These are phyloP conservation scores for Nakazawaea laoshanensis DNA, from an alignment of 805 yeast genomes.

Conservation along the genomic window DNA sequence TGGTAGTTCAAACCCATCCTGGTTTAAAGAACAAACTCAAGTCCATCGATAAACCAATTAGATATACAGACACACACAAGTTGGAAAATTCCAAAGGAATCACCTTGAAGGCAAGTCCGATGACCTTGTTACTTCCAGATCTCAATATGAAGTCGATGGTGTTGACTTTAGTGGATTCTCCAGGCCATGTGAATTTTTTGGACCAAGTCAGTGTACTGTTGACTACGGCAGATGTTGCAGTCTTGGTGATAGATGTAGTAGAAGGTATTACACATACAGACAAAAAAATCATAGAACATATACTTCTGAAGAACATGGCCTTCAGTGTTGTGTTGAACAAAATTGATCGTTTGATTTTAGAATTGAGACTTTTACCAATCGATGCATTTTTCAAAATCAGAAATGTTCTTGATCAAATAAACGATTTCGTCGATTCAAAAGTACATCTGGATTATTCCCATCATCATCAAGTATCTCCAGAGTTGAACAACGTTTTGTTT, in stretches of 20 bases:
- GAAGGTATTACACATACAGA: slow-evolving; percentile 71
- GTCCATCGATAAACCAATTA: slow-evolving; percentile 35
- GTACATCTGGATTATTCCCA: slow-evolving; percentile 17
- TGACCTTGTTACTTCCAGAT: slow-evolving; percentile 51
- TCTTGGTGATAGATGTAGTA: slow-evolving; percentile 72
- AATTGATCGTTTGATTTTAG: slow-evolving; percentile 77
- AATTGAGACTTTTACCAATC: slow-evolving; percentile 62
- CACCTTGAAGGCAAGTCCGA: slow-evolving; percentile 54
- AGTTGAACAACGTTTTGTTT: slow-evolving; percentile 59
- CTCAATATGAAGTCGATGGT: slow-evolving; percentile 42
- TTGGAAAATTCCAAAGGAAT: slow-evolving; percentile 67
- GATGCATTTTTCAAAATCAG: slow-evolving; percentile 68
- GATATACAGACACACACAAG: slow-evolving; percentile 66
- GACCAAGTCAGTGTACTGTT: slow-evolving; percentile 64
- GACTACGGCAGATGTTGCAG: slow-evolving; percentile 53
- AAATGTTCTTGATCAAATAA: slow-evolving; percentile 55
- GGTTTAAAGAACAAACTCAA: slow-evolving; percentile 18
- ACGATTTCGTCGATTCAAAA: slow-evolving; percentile 35
- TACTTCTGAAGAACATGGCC: slow-evolving; percentile 39
- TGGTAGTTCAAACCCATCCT: slow-evolving; percentile 59
- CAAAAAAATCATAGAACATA: slow-evolving; percentile 41
- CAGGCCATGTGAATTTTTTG: slow-evolving; percentile 82
- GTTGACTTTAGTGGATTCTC: slow-evolving; percentile 70
- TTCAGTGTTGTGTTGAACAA: slow-evolving; percentile 67
- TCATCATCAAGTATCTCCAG: slow-evolving; percentile 46